A percentile compares a stretch with the other conserved stretches of the same genome.
Evolutionary conservation across 2,329 filamentous ascomycete species (phyloP).

Genomic region (Pseudocercospora fijiensis): DNA sequence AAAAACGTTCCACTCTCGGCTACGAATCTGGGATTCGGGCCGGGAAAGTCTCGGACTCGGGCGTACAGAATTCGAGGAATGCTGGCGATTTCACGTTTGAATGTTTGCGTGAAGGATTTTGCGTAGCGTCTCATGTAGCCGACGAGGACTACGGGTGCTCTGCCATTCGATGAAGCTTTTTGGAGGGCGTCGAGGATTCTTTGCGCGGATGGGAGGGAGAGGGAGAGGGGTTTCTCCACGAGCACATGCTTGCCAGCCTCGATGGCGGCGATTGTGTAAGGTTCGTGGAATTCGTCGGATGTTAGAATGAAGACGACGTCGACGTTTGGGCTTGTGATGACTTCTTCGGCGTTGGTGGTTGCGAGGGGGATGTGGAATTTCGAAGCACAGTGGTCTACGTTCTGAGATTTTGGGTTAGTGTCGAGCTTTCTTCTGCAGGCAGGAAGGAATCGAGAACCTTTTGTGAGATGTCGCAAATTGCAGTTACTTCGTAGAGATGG

Average conservation of each 20-base stretch:
- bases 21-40: constrained; percentile 54
- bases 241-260: constrained; percentile 57
- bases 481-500: constrained; percentile 48
- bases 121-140: constrained; percentile 64
- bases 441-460: constrained; percentile 28
- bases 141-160: constrained; percentile 54
- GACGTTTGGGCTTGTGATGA: constrained; percentile 47
- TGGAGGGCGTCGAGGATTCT: constrained; percentile 53
- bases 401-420: neutral
- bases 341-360: constrained; percentile 43
- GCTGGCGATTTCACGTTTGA: constrained; percentile 53
- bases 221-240: constrained; percentile 59
- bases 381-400: constrained; percentile 40
- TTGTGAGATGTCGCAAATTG: constrained; percentile 55
- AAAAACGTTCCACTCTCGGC: constrained; percentile 50
- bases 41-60: constrained; percentile 55
- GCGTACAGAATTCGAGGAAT: constrained; percentile 58
- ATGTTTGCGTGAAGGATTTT: constrained; percentile 53
- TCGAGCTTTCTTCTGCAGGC: neutral
- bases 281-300: constrained; percentile 56
- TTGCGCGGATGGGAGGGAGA: constrained; percentile 50
- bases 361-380: constrained; percentile 39
- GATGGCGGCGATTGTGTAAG: constrained; percentile 54
- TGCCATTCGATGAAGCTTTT: constrained; percentile 34
- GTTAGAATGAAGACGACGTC: constrained; percentile 57